Base-by-base conservation (phyloP, 1,139 yeast species). In the Kluyveromyces sp. region DNA sequence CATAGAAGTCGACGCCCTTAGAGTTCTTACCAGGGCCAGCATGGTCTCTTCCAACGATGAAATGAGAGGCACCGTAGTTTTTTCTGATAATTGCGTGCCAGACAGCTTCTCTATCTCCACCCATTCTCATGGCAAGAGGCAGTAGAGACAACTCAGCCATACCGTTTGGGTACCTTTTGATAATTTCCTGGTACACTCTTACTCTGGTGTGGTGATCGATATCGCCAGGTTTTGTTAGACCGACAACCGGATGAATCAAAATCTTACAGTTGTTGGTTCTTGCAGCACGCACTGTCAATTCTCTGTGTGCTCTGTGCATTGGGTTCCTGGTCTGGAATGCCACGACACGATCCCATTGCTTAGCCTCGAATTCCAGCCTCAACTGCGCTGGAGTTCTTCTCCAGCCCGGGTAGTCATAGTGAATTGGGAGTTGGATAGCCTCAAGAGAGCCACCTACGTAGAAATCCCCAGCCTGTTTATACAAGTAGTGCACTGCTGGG, bases 241-340 rank as follows among this genome's bases (percentile, higher is more conserved):
- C 97, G 39, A 92, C 98, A 37, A 89, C 97, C 3, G 98, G 98
- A 66, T 89, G 97, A 60, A 89, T 86, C 65, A 89, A 74, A 44
- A 89, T 82, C 54, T 85, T 89, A 42, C 87, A 84, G 54, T 78
- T 74, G 50, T 80, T 75, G 51, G 78, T 80, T 58, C 84, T 75
- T 25, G 97, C 97, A 30, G 97, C 97, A 58, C 97, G 78, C 41
- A 89, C 94, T 15, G 97, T 89, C 61, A 89, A 74, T 66, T 92
- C 97, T 65, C 96, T 78, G 67, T 89, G 97, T 32, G 97, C 97
- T 66, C 97, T 80, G 68, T 89, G 97, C 96, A 89, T 88, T 53
- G 97, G 97, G 70, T 89, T 89, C 72, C 97, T 80, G 40, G 97
- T 89, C 71, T 89, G 97, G 80, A 89, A 89, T 39, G 97, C 97